Evolutionary conservation across 495 filamentous ascomycete genomes (phyloP), one percentile per base, ranked within the genome.

Genomic region (Trichocladium uniseriatum): DNA sequence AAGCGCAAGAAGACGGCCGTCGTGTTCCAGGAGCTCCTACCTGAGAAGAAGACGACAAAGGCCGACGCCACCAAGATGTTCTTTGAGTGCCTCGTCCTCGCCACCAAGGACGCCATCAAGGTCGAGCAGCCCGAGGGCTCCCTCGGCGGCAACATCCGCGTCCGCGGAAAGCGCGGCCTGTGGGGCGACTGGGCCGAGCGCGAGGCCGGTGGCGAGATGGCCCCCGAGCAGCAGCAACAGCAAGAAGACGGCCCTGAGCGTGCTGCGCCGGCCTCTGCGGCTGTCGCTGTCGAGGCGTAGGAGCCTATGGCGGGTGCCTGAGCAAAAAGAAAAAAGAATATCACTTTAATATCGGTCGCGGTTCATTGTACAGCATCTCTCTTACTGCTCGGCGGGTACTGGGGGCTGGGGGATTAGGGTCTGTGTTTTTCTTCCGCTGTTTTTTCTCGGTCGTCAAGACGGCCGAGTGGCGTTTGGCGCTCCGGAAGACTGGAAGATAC

Each of bases 21-120:
- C 6, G 70, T 89, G 15, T 98, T 97, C 78, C 89, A 95, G 62
- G 87, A 95, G 32, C 76, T 98, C 38, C 76, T 95, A 1, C 92
- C 92, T 1, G 86, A 91, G 68, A 63, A 71, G 42, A 79, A 74
- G 44, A 88, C 92, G 2, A 83, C 76, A 43, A 83, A 85, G 59
- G 81, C 81, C 11, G 92, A 97, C 56, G 94, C 94, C 3, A 96
- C 92, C 34, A 95, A 95, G 73, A 95, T 98, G 91, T 98, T 98
- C 70, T 97, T 97, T 51, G 94, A 98, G 68, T 81, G 90, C 31
- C 72, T 98, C 35, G 92, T 97, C 5, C 71, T 98, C 42, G 94
- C 94, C 10, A 98, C 92, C 11, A 97, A 97, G 73, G 94, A 97
- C 67, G 92, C 92, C 31, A 85, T 98, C 60, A 91, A 94, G 63